Evolutionary conservation across 2,329 filamentous ascomycete genomes (phyloP), one percentile per base, ranked within the genome.

Genomic region (Pseudogymnoascus sp.): DNA sequence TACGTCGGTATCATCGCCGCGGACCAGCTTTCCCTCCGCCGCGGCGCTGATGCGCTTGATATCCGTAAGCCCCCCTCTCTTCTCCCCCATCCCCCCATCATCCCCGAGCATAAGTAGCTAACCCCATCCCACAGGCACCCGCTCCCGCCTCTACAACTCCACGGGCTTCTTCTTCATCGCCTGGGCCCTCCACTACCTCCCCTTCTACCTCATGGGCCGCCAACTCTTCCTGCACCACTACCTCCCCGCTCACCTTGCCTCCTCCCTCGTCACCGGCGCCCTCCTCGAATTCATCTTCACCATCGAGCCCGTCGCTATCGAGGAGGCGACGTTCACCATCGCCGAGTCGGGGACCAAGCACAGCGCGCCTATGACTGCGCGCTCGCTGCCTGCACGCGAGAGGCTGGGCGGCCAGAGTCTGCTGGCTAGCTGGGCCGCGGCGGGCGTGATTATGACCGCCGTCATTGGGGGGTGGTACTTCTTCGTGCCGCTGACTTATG

Each of bases 161-260:
- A 97, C 94, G 0, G 94, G 94, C 23, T 99, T 99, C 84, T 95
- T 99, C 81, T 97, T 97, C 85, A 84, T 99, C 63, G 91, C 92
- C 62, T 99, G 94, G 94, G 92, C 91, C 12, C 93, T 92, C 2
- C 94, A 99, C 75, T 99, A 97, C 80, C 86, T 96, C 75, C 93
- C 93, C 61, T 99, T 99, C 81, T 99, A 87, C 79, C 85, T 97
- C 66, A 99, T 99, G 93, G 93, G 93, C 63, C 92, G 93, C 70
- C 93, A 99, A 75, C 87, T 97, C 67, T 99, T 99, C 86, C 77
- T 99, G 69, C 94, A 99, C 76, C 94, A 99, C 77, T 99, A 99
- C 73, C 84, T 99, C 3, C 94, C 94, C 0, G 91, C 94, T 0
- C 94, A 99, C 73, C 82, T 99, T 10, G 93, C 94, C 0, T 96